Evolutionary conservation across 2,329 filamentous ascomycete species (phyloP).

Genomic region (Elsinoe arachidis): DNA sequence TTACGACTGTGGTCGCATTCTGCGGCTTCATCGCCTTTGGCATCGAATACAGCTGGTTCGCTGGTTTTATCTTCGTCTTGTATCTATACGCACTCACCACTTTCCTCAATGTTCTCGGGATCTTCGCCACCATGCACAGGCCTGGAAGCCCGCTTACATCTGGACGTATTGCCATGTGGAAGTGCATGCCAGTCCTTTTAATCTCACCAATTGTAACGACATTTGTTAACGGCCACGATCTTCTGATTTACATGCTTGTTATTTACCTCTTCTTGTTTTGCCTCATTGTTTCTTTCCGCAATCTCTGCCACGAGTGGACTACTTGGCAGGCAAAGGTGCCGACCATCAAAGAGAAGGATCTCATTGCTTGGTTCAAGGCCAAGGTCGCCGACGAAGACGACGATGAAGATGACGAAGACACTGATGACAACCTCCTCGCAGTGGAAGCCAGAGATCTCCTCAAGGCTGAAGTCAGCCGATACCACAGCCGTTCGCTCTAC

Average conservation of each 20-base stretch:
- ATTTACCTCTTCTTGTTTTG: conserved; percentile 45
- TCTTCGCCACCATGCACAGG: conserved; percentile 18
- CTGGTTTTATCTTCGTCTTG: conserved; percentile 49
- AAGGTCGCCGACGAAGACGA: conserved; percentile 20
- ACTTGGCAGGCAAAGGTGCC: conserved; percentile 48
- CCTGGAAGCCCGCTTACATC: conserved; percentile 27
- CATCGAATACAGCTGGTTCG: conserved; percentile 15
- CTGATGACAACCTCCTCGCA: conserved; percentile 36
- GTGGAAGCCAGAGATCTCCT: conserved; percentile 43
- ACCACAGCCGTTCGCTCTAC: conserved; percentile 37
- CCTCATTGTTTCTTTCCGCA: conserved; percentile 46
- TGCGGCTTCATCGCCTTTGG: conserved; percentile 18
- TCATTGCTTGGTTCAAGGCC: conserved; percentile 42
- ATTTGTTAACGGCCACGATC: conserved; percentile 44
- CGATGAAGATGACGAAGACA: conserved; percentile 17
- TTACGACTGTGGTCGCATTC: conserved; percentile 15
- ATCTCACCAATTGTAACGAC: conserved; percentile 50
- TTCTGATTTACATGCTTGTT: conserved; percentile 48
- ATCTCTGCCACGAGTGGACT: conserved; percentile 49
- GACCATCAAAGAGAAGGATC: conserved; percentile 41
- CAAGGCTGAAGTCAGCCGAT: conserved; percentile 37
- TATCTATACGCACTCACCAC: conserved; percentile 51
- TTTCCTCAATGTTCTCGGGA: conserved; percentile 47
- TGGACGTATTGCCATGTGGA: conserved; percentile 48
- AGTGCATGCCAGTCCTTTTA: conserved; percentile 47